Conservation (phyloP, 2,329 filamentous ascomycete genomes). For the Lanzia echinophila region DNA sequence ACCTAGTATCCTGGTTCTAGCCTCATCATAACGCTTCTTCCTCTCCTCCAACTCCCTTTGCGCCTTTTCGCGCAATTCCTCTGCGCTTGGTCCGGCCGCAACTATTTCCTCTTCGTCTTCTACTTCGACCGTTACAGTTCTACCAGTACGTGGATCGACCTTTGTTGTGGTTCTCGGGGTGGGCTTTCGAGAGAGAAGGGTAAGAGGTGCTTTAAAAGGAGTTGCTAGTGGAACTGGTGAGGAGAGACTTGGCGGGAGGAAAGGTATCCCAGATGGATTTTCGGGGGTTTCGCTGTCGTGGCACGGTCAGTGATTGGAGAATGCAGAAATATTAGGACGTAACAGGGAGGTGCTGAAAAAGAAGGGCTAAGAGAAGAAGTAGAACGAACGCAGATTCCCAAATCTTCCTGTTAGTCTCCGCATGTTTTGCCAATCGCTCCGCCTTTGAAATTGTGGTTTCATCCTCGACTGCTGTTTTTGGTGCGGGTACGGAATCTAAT, state of each 20-base stretch:
- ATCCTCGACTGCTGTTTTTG: conserved; percentile 17
- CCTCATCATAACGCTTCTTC: conserved; percentile 83
- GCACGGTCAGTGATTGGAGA: neutral
- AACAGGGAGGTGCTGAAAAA: neutral
- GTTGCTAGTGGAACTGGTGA: conserved; percentile 48
- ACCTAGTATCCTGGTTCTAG: conserved; percentile 81
- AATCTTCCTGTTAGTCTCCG: conserved; percentile 74
- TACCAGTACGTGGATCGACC: conserved; percentile 46
- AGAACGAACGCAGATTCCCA: conserved; percentile 77
- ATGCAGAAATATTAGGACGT: neutral
- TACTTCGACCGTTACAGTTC: conserved; percentile 42
- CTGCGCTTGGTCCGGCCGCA: conserved; percentile 58
- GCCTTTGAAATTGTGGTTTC: conserved; percentile 54
- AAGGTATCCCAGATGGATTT: conserved; percentile 61
- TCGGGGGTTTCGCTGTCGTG: conserved; percentile 55
- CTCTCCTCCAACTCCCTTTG: conserved; percentile 81
- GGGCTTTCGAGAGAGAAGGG: conserved; percentile 78
- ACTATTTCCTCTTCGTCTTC: conserved; percentile 61
- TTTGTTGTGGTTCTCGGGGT: conserved; percentile 51
- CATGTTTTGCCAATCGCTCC: conserved; percentile 72
- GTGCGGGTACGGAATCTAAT: conserved; percentile 25
- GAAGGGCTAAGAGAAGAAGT: neutral
- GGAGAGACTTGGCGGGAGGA: conserved; percentile 39
- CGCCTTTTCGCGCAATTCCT: conserved; percentile 72
- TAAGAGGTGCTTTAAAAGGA: conserved; percentile 76